phyloP scores from a whole-genome alignment of 768 basidiomycete genomes.

The Kwoniella europaea region DNA sequence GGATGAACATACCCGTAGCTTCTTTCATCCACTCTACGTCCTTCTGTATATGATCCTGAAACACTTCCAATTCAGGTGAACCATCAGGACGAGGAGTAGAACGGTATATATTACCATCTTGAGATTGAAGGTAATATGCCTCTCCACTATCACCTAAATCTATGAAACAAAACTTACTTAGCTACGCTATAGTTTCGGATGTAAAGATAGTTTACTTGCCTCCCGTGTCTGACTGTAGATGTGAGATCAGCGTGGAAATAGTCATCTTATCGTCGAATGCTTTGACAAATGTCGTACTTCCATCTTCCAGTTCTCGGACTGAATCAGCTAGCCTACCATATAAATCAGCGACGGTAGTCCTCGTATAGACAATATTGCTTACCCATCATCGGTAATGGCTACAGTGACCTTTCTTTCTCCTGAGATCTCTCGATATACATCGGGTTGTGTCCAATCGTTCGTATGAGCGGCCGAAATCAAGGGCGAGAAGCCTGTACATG shows the following conservation, averaged over 20 bases:
- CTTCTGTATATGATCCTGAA: constrained; percentile 70
- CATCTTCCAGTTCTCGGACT: constrained; percentile 64
- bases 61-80: constrained; percentile 65
- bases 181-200: background rate
- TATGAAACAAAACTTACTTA: constrained; percentile 1
- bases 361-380: constrained; percentile 34
- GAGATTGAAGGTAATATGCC: constrained; percentile 81
- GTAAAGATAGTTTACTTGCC: constrained; percentile 28
- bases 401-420: constrained; percentile 68
- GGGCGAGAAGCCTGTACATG: constrained; percentile 12
- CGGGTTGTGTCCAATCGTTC: constrained; percentile 67
- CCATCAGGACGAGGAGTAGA: constrained; percentile 15
- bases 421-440: constrained; percentile 65
- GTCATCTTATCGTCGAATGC: constrained; percentile 73
- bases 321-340: constrained; percentile 73
- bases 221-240: constrained; percentile 48
- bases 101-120: constrained; percentile 82
- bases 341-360: background rate
- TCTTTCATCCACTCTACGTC: constrained; percentile 77
- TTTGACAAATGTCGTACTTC: constrained; percentile 73
- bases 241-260: constrained; percentile 65
- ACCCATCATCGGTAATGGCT: constrained; percentile 86
- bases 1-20: constrained; percentile 69
- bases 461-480: constrained; percentile 53
- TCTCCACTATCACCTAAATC: constrained; percentile 46